Conservation (phyloP, 2,329 filamentous ascomycete species). For the Trichoderma koningiopsis region DNA sequence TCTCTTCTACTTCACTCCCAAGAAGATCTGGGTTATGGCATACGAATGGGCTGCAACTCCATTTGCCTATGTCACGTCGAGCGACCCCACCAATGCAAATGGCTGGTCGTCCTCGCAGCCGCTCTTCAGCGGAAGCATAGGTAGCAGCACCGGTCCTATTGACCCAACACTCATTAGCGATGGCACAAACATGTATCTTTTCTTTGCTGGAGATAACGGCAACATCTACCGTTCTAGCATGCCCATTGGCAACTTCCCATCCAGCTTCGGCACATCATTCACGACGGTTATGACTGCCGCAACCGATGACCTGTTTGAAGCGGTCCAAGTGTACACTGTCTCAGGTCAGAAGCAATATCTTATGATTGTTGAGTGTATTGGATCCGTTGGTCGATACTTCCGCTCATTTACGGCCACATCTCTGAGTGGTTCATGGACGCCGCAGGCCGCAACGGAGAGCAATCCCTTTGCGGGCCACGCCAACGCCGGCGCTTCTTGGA, state of each 20-base stretch:
- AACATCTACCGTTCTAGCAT: not conserved
- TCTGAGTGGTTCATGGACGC: not conserved
- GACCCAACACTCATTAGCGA: not conserved
- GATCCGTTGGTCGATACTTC: not conserved
- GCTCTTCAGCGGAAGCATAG: not conserved
- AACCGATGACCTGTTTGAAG: not conserved
- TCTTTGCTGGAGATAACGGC: not conserved
- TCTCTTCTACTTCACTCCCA: slow-evolving; percentile 1
- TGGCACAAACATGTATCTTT: not conserved
- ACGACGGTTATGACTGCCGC: not conserved
- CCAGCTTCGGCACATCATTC: not conserved
- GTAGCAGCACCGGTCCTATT: not conserved
- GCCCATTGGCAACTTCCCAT: not conserved
- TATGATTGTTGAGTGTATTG: not conserved
- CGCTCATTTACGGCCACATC: not conserved
- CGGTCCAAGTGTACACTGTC: not conserved
- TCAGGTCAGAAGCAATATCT: not conserved
- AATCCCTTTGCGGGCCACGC: not conserved
- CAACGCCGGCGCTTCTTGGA: not conserved
- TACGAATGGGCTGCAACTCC: not conserved
- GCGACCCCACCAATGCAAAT: not conserved
- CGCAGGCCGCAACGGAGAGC: not conserved
- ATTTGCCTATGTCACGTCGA: not conserved
- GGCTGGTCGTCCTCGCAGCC: not conserved
- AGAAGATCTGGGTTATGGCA: not conserved